Evolutionary conservation across 768 basidiomycete species (phyloP).

Genomic region (Trametopsis cervina): DNA sequence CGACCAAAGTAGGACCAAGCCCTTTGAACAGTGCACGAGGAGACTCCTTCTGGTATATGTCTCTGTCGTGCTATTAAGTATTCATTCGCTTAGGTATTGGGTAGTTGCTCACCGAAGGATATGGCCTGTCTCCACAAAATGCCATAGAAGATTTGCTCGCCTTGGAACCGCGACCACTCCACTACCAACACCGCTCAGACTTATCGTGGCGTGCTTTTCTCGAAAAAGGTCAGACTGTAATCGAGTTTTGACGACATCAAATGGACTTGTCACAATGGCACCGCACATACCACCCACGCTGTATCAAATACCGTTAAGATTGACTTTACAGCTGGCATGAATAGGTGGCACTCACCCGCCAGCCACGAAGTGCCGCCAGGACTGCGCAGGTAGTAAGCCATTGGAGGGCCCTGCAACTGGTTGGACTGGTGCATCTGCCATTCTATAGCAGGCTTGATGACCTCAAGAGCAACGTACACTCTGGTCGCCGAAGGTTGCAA

Average conservation of each 20-base stretch:
- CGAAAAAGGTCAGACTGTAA: slow-evolving; percentile 86
- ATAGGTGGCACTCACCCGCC: slow-evolving; percentile 60
- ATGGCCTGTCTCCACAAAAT: slow-evolving; percentile 91
- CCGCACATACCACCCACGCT: slow-evolving; percentile 98
- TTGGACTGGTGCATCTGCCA: slow-evolving; percentile 17
- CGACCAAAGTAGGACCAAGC: slow-evolving; percentile 89
- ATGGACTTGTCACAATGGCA: slow-evolving; percentile 92
- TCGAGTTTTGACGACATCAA: slow-evolving; percentile 97
- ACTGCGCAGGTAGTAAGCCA: slow-evolving; percentile 55
- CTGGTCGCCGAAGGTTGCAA: too few relatives aligned
- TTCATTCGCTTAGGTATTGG: too few relatives aligned
- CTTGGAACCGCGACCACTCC: slow-evolving; percentile 25
- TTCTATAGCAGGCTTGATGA: slow-evolving; percentile 9
- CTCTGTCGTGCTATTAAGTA: too few relatives aligned
- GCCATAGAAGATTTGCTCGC: slow-evolving; percentile 62
- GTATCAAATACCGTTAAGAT: slow-evolving; percentile 8
- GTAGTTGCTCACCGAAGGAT: slow-evolving; percentile 67
- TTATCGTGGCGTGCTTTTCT: slow-evolving; percentile 32
- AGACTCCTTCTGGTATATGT: slow-evolving; percentile 87
- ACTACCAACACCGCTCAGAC: slow-evolving; percentile 18
- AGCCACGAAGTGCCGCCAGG: slow-evolving; percentile 80
- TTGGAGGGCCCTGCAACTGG: slow-evolving; percentile 29
- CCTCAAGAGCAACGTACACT: too few relatives aligned
- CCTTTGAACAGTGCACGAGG: slow-evolving; percentile 89
- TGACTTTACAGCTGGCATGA: background rate